Evolutionary conservation across 441 rosid species (phyloP).

Genomic region (Adansonia rubrostipa): DNA sequence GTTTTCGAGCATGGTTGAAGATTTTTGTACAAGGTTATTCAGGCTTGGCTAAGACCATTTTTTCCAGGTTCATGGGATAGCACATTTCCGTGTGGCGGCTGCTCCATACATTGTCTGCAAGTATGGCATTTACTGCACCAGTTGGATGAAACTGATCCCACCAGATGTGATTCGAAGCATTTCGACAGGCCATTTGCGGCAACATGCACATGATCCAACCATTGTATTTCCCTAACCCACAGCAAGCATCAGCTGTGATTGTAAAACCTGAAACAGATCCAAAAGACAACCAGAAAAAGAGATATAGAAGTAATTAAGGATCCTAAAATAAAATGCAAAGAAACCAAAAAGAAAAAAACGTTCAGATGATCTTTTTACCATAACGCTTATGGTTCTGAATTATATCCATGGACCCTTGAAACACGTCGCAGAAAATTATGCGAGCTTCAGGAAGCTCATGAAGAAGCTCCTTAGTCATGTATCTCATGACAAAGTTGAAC

Average conservation of each 20-base stretch:
- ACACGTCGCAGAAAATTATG: conserved; percentile 77
- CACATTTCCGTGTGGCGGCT: conserved; percentile 77
- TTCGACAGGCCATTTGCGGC: conserved; percentile 76
- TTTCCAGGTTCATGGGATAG: conserved; percentile 69
- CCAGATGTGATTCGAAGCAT: conserved; percentile 77
- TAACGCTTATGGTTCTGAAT: conserved; percentile 60
- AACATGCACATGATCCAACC: conserved; percentile 85
- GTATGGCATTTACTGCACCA: conserved; percentile 70
- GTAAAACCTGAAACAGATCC: conserved; percentile 60
- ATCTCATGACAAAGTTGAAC: conserved; percentile 81
- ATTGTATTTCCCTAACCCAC: conserved; percentile 78
- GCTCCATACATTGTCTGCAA: conserved; percentile 87
- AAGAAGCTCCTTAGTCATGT: conserved; percentile 59
- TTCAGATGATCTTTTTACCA: conserved; percentile 44
- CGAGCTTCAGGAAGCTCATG: conserved; percentile 55
- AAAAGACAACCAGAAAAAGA: neutral
- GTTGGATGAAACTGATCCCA: conserved; percentile 98
- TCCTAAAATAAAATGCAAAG: neutral
- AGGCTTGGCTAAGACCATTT: conserved; percentile 42
- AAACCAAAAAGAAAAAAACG: neutral
- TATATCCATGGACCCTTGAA: conserved; percentile 81
- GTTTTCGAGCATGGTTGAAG: neutral
- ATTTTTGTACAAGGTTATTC: neutral
- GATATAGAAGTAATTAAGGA: neutral
- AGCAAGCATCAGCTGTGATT: conserved; percentile 76